Base-by-base conservation (phyloP, 2,329 filamentous ascomycete genomes). In the Aspergillus udagawae region DNA sequence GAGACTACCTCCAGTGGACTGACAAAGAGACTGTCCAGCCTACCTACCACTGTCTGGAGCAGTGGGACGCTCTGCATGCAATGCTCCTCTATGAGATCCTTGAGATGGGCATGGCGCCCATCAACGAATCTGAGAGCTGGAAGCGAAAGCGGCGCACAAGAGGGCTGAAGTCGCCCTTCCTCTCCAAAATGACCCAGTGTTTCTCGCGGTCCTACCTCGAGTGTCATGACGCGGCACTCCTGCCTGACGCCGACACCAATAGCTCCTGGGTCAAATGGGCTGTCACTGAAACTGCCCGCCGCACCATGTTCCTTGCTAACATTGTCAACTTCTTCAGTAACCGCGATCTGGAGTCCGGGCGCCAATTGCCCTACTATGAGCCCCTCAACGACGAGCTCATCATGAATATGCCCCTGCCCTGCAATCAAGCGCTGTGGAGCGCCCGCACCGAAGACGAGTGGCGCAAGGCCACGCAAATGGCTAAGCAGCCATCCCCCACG, bases 81-180 rank as follows among this genome's bases (percentile, higher is more conserved):
- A 66, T 67, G 65, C 55, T 66, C 12, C 52, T 67, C 21, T 67
- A 67, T 52, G 59, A 57, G 49, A 56, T 59, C 28, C 54, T 66
- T 21, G 63, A 65, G 42, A 21, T 65, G 25, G 54, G 56, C 20
- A 48, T 55, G 51, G 51, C 51, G 29, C 44, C 38, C 29, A 17
- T 28, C 25, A 38, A 58, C 38, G 58, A 55, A 25, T 44, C 49
- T 12, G 53, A 59, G 29, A 41, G 28, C 1, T 65, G 63, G 64
- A 66, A 62, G 47, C 60, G 56, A 20, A 60, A 53, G 55, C 52
- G 57, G 2, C 56, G 55, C 38, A 41, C 52, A 17, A 60, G 57
- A 51, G 62, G 62, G 9, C 44, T 63, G 25, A 54, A 58, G n/a
- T 58, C 53, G 6, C 59, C 63, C n/a, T 65, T 67, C 28, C 59